Evolutionary conservation across 192 early-diverging fungal species (phyloP).

Genomic region (Funneliformis mosseae): DNA sequence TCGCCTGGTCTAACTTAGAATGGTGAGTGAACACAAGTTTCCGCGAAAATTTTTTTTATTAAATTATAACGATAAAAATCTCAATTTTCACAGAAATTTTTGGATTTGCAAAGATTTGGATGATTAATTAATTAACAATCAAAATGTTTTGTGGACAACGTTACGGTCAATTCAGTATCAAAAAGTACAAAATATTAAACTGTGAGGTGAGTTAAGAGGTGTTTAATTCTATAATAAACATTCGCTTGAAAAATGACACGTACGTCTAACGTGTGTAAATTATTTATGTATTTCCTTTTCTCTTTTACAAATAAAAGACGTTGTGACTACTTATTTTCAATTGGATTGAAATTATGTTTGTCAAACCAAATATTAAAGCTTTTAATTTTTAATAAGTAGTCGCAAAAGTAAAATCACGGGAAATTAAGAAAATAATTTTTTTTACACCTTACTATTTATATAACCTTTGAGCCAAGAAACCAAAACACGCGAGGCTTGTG

Average conservation of each 20-base stretch:
- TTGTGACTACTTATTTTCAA: no score
- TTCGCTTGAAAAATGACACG: no score
- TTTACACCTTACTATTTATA: no score
- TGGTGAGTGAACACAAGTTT: not conserved
- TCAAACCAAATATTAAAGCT: no score
- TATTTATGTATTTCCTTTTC: no score
- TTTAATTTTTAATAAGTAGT: no score
- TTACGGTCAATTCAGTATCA: not conserved
- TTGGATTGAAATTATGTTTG: no score
- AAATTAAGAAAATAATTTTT: not conserved
- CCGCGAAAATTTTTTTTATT: not conserved
- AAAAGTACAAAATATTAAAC: not conserved
- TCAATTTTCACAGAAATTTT: not conserved
- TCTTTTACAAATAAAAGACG: no score
- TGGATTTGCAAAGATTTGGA: not conserved
- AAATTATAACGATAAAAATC: not conserved
- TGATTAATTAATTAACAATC: not conserved
- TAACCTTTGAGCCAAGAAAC: not conserved
- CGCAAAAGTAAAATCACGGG: not conserved
- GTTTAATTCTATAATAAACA: no score
- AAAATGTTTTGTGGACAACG: constrained; percentile 1
- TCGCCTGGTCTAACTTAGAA: not conserved
- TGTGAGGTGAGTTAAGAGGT: not conserved
- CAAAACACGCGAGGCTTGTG: not conserved
- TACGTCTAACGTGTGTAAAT: no score